These are phyloP conservation scores for Lactifluus volemus DNA, from an alignment of 768 basidiomycete genomes.

Conservation along the genomic window DNA sequence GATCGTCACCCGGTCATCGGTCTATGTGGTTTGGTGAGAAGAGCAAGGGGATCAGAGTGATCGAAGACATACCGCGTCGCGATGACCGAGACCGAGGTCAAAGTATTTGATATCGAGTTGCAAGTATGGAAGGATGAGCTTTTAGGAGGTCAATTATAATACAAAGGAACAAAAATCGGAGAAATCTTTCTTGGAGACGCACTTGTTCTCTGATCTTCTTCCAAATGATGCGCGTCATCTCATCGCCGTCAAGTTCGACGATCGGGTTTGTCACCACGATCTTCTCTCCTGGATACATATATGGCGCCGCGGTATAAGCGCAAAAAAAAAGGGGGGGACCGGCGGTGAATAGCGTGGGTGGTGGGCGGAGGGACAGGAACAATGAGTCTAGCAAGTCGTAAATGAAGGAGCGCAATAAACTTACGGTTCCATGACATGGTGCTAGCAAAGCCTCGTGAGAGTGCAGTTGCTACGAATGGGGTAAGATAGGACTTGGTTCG, in stretches of 20 bases:
- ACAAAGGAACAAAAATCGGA: no score
- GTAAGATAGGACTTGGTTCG: not conserved
- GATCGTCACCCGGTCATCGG: slow-evolving; percentile 86
- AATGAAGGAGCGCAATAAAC: not conserved
- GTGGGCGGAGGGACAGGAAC: not conserved
- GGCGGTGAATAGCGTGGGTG: not conserved
- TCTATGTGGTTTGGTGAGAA: slow-evolving; percentile 37
- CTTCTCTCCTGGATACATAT: slow-evolving; percentile 30
- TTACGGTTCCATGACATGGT: slow-evolving; percentile 14
- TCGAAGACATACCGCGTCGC: slow-evolving; percentile 58
- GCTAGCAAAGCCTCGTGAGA: slow-evolving; percentile 14
- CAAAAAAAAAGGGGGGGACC: not conserved
- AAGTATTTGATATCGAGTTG: slow-evolving; percentile 97
- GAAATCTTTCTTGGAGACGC: slow-evolving; percentile 20
- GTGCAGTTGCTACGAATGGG: not conserved
- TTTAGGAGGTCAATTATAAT: not conserved
- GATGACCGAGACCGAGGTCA: slow-evolving; percentile 91
- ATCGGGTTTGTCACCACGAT: slow-evolving; percentile 84
- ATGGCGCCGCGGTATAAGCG: not conserved
- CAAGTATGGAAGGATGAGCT: slow-evolving; percentile 95
- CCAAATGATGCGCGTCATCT: slow-evolving; percentile 99
- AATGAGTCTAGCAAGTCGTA: not conserved
- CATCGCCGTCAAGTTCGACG: slow-evolving; percentile 94
- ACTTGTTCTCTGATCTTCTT: slow-evolving; percentile 96
- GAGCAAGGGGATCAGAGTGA: not conserved